These are phyloP conservation scores for Neurospora sp. DNA, from an alignment of 2,329 filamentous ascomycete genomes.

Conservation along the genomic window DNA sequence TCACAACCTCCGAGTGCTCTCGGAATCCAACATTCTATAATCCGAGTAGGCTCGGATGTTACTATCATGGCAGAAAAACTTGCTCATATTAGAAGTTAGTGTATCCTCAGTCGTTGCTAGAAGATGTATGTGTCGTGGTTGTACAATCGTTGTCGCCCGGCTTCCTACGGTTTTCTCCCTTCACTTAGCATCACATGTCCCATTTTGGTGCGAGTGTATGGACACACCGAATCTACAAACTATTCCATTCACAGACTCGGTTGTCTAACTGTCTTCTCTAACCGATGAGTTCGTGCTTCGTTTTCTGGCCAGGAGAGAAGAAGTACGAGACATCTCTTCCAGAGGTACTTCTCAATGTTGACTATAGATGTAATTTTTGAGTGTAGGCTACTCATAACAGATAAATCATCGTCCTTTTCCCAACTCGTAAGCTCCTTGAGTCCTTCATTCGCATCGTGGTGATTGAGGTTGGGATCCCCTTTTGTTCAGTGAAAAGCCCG, in stretches of 20 bases:
- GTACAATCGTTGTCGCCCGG: not conserved
- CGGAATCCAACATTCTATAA: not conserved
- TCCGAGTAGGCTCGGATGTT: not conserved
- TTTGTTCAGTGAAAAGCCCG: not conserved
- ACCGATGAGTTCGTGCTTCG: not conserved
- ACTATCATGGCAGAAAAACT: not conserved
- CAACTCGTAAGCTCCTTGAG: not conserved
- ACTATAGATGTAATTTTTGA: not conserved
- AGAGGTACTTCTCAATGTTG: not conserved
- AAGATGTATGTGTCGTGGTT: not conserved
- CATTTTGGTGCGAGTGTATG: not conserved
- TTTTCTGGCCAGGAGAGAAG: not conserved
- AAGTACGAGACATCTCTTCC: not conserved
- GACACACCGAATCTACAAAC: not conserved
- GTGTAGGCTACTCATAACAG: not conserved
- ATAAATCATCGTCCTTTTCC: not conserved
- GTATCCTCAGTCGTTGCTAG: not conserved
- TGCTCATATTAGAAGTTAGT: not conserved
- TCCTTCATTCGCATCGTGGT: not conserved
- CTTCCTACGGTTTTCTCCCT: not conserved
- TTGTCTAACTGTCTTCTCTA: not conserved
- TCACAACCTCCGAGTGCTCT: not conserved
- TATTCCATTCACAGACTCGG: not conserved
- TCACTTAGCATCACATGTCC: not conserved
- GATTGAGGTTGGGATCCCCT: not conserved